A percentile compares a stretch with the other conserved stretches of the same genome.
These are phyloP conservation scores for Dryas integrifolia DNA, from an alignment of 331 rosid genomes.

Conservation along the genomic window DNA sequence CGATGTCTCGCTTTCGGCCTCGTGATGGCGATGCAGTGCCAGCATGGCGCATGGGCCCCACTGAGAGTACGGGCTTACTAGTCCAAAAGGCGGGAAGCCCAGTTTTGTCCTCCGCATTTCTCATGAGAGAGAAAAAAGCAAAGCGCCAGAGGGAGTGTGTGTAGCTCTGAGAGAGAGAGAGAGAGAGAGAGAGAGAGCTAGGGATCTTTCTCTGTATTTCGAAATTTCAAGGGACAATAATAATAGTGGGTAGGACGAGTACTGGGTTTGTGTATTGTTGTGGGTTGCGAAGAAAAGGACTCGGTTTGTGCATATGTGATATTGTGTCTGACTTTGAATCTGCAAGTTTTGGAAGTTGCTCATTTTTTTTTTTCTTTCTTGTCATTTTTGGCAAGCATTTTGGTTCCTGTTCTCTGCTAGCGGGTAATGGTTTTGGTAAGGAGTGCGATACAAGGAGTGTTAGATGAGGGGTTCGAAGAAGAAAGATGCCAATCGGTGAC, in stretches of 20 bases:
- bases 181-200: background rate
- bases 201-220: background rate
- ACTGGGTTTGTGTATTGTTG: background rate
- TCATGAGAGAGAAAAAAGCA: slow-evolving; percentile 21
- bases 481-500: slow-evolving; percentile 40
- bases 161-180: background rate
- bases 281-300: slow-evolving; percentile 17
- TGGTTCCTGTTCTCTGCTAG: slow-evolving; percentile 28
- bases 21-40: slow-evolving; percentile 31
- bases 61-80: slow-evolving; percentile 26
- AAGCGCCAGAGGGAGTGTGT: background rate
- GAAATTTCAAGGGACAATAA: slow-evolving; percentile 5
- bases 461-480: slow-evolving; percentile 6
- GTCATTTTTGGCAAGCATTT: slow-evolving; percentile 4
- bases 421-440: background rate
- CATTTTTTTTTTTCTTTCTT: background rate
- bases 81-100: slow-evolving; percentile 76
- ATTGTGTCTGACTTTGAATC: background rate
- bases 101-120: slow-evolving; percentile 43
- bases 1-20: slow-evolving; percentile 62
- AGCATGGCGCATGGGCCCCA: slow-evolving; percentile 48
- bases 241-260: background rate
- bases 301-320: background rate
- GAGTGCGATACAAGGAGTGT: background rate
- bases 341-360: slow-evolving; percentile 5